A percentile compares a stretch with the other conserved stretches of the same genome.
Evolutionary conservation across 2,329 filamentous ascomycete species (phyloP).

Genomic region (Moelleriella libera): DNA sequence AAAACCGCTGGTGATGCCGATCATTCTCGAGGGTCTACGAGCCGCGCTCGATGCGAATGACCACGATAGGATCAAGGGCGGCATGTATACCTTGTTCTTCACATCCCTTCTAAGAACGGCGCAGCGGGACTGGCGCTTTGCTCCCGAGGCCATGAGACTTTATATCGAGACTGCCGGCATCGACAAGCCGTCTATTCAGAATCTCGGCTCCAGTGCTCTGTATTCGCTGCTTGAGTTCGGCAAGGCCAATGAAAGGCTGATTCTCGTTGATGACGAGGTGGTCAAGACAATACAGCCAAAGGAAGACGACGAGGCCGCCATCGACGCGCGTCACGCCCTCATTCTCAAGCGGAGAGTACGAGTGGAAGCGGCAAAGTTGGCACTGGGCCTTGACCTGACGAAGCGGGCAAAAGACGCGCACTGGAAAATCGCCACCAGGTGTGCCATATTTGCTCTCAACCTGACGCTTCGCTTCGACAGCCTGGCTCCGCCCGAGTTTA

Average conservation of each 20-base stretch:
- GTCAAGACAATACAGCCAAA: slow-evolving; percentile 58
- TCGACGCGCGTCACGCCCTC: slow-evolving; percentile 48
- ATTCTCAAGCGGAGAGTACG: slow-evolving; percentile 61
- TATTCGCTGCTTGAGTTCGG: slow-evolving; percentile 88
- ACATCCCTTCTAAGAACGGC: slow-evolving; percentile 81
- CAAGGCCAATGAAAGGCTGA: slow-evolving; percentile 72
- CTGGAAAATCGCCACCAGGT: slow-evolving; percentile 90
- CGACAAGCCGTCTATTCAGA: slow-evolving; percentile 90
- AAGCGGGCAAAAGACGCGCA: slow-evolving; percentile 66
- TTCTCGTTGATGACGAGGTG: slow-evolving; percentile 60
- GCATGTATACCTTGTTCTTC: slow-evolving; percentile 79
- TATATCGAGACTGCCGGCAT: slow-evolving; percentile 84
- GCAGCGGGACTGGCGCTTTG: slow-evolving; percentile 86
- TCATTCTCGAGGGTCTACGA: slow-evolving; percentile 66
- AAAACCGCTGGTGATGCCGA: slow-evolving; percentile 76
- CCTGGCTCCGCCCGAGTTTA: slow-evolving; percentile 66
- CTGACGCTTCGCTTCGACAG: slow-evolving; percentile 84
- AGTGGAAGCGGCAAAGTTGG: slow-evolving; percentile 74
- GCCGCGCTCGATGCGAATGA: slow-evolving; percentile 68
- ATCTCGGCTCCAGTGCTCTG: slow-evolving; percentile 64
- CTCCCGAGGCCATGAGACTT: slow-evolving; percentile 73
- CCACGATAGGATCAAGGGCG: slow-evolving; percentile 86
- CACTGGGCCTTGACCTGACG: slow-evolving; percentile 69
- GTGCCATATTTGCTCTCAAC: slow-evolving; percentile 80
- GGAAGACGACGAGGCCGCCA: slow-evolving; percentile 45